phyloP scores from a whole-genome alignment of 495 filamentous ascomycete genomes.

The Xylaria palmicola region DNA sequence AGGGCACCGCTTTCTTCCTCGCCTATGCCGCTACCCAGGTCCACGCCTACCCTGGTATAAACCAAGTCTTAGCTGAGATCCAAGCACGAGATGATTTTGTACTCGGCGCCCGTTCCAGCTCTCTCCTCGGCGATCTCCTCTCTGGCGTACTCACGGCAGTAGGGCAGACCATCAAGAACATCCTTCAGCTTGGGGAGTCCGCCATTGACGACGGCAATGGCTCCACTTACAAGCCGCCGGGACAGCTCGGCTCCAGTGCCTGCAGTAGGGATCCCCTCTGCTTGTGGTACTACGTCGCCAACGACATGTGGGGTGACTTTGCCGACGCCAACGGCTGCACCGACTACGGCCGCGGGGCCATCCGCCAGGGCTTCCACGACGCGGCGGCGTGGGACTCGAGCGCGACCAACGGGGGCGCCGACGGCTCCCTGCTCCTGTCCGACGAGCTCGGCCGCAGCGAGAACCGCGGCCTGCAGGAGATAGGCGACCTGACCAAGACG shows the following conservation, averaged over 20 bases:
- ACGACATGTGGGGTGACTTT: conserved; percentile 35
- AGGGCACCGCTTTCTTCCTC: conserved; percentile 10
- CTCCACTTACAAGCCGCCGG: conserved; percentile 22
- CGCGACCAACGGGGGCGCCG: conserved; percentile 36
- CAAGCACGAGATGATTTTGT: conserved; percentile 17
- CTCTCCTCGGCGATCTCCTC: conserved; percentile 39
- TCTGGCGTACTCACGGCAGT: conserved; percentile 19
- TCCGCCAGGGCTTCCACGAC: conserved; percentile 45
- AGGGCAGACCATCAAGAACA: conserved; percentile 25
- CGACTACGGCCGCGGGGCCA: conserved; percentile 33
- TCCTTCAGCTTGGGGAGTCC: conserved; percentile 23
- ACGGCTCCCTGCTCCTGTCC: conserved; percentile 39
- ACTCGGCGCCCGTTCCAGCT: conserved; percentile 21
- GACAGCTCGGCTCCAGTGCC: conserved; percentile 21
- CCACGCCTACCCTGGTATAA: conserved; percentile 33
- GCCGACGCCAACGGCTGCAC: conserved; percentile 30
- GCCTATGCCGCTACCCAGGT: conserved; percentile 2
- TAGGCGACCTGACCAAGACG: conserved; percentile 26
- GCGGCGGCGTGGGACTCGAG: conserved; percentile 36
- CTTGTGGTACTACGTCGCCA: conserved; percentile 41
- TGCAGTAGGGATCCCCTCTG: conserved; percentile 40
- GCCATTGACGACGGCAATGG: conserved; percentile 20
- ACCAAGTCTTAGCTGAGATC: conserved; percentile 20
- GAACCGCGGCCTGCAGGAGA: conserved; percentile 35
- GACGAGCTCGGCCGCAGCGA: conserved; percentile 29